Evolutionary conservation across 2,329 filamentous ascomycete species (phyloP).

Genomic region (Westerdykella sp.): DNA sequence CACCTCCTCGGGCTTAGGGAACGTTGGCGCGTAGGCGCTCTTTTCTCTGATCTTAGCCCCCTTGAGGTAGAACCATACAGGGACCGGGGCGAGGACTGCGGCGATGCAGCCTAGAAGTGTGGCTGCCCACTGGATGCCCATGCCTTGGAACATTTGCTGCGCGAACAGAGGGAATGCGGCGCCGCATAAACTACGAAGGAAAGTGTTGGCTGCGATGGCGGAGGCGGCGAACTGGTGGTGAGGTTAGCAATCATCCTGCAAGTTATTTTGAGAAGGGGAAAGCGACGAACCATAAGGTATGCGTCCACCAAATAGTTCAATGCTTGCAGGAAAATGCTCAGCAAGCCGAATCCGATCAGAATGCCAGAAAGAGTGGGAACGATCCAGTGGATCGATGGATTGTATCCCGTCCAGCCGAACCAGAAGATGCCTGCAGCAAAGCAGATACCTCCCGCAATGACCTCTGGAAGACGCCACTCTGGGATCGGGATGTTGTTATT

Average conservation of each 20-base stretch:
- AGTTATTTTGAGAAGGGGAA: not conserved
- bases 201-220: slow-evolving; percentile 52
- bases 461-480: slow-evolving; percentile 53
- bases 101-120: slow-evolving; percentile 43
- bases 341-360: slow-evolving; percentile 52
- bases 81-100: slow-evolving; percentile 41
- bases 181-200: slow-evolving; percentile 47
- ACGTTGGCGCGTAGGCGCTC: slow-evolving; percentile 40
- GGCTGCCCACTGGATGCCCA: slow-evolving; percentile 46
- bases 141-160: slow-evolving; percentile 50
- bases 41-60: slow-evolving; percentile 42
- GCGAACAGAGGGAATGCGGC: slow-evolving; percentile 51
- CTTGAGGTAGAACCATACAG: slow-evolving; percentile 40
- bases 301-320: slow-evolving; percentile 58
- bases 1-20: slow-evolving; percentile 12
- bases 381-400: slow-evolving; percentile 38
- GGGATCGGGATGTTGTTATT: slow-evolving; percentile 48
- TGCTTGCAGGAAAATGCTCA: slow-evolving; percentile 53
- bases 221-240: slow-evolving; percentile 42
- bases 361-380: slow-evolving; percentile 42
- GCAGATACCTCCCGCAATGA: slow-evolving; percentile 48
- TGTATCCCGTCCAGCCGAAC: slow-evolving; percentile 42
- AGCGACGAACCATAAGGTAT: slow-evolving; percentile 45
- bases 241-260: slow-evolving; percentile 6
- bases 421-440: slow-evolving; percentile 38